A percentile compares a stretch with the other conserved stretches of the same genome.
These are phyloP conservation scores for Mycena sanguinolenta DNA, from an alignment of 768 basidiomycete species.

Conservation along the genomic window DNA sequence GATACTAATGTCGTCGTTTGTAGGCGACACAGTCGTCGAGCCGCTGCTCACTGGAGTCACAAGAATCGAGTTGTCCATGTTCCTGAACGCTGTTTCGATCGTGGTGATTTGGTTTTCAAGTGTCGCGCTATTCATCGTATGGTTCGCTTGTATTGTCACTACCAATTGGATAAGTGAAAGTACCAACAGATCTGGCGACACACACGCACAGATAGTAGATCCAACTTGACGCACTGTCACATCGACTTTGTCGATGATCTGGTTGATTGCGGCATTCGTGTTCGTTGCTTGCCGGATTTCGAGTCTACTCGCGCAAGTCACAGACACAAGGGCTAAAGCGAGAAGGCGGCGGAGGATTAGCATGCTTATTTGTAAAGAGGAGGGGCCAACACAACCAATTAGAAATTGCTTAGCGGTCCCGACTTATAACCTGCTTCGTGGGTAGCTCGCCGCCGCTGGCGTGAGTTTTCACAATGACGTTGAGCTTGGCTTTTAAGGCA, in stretches of 20 bases:
- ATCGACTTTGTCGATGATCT: slow-evolving; percentile 44
- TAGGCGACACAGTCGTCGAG: slow-evolving; percentile 47
- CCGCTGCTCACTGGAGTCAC: slow-evolving; percentile 47
- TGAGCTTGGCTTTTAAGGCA: neutral
- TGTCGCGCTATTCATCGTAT: slow-evolving; percentile 43
- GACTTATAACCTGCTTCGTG: slow-evolving; percentile 6
- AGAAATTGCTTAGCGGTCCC: neutral
- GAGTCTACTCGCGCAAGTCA: slow-evolving; percentile 47
- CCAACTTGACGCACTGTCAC: slow-evolving; percentile 37
- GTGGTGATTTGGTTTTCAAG: slow-evolving; percentile 43
- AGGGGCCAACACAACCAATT: neutral
- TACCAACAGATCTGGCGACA: too few species aligned
- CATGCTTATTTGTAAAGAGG: slow-evolving; percentile 40
- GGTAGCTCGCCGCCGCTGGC: too few species aligned
- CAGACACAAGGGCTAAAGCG: slow-evolving; percentile 43
- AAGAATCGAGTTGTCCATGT: slow-evolving; percentile 37
- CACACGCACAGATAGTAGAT: slow-evolving; percentile 44
- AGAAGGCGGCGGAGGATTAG: slow-evolving; percentile 44
- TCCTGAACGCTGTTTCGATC: slow-evolving; percentile 44
- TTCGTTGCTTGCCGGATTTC: slow-evolving; percentile 47
- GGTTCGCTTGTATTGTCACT: slow-evolving; percentile 45
- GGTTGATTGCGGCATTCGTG: slow-evolving; percentile 46
- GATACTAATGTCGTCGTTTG: slow-evolving; percentile 52
- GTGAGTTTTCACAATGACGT: too few species aligned
- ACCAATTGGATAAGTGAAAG: too few species aligned